Conservation (phyloP, 2,329 filamentous ascomycete species). For the Trematosphaeria pertusa region DNA sequence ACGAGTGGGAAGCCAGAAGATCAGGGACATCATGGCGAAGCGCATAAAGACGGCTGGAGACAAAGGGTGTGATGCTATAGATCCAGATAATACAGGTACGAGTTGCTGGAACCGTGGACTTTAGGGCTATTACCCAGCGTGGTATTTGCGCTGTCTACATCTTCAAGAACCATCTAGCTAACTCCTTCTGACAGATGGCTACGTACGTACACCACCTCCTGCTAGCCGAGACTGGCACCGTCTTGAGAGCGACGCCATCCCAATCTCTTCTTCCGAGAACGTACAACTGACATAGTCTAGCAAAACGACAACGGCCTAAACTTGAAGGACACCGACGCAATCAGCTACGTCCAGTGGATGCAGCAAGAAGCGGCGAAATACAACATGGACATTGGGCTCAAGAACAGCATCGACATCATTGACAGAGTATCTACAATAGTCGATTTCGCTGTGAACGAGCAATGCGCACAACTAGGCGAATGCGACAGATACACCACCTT, state of each 20-base stretch:
- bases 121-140: too few relatives aligned
- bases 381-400: conserved; percentile 35
- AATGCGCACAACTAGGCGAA: conserved; percentile 35
- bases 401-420: conserved; percentile 40
- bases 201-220: conserved; percentile 29
- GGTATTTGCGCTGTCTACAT: too few relatives aligned
- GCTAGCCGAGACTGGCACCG: too few relatives aligned
- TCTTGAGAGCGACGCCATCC: too few relatives aligned
- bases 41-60: conserved; percentile 36
- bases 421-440: conserved; percentile 23
- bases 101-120: too few relatives aligned
- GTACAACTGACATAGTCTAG: conserved; percentile 22
- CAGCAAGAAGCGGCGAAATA: conserved; percentile 29
- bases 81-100: conserved; percentile 42
- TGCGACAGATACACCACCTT: conserved; percentile 32
- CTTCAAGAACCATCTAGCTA: neutral
- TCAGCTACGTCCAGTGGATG: conserved; percentile 37
- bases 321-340: conserved; percentile 29
- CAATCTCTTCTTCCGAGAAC: neutral
- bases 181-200: conserved; percentile 21
- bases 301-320: conserved; percentile 41
- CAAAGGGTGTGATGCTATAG: conserved; percentile 42
- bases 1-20: conserved; percentile 25
- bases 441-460: conserved; percentile 43
- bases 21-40: conserved; percentile 39